phyloP scores from a whole-genome alignment of 108 stramenopile species.

The Nitzschia sp. region DNA sequence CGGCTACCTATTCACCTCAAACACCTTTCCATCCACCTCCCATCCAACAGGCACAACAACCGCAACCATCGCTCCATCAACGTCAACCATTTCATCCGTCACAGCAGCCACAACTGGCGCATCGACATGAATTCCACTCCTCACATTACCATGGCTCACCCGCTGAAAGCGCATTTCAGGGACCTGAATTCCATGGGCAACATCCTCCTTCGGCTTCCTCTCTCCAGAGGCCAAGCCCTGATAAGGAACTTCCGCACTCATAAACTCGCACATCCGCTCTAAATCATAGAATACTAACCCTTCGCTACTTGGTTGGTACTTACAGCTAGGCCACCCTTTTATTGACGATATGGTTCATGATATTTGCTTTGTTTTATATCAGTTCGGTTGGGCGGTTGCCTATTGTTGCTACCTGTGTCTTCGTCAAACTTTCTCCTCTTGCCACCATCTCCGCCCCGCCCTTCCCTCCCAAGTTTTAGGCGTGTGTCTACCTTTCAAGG shows the following conservation, averaged over 20 bases:
- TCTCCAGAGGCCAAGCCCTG: not conserved
- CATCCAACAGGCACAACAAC: slow-evolving; percentile 9
- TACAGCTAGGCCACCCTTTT: too few species aligned
- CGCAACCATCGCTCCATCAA: slow-evolving; percentile 1
- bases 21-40: slow-evolving; percentile 4
- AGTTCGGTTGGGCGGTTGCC: too few species aligned
- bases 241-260: slow-evolving; percentile 6
- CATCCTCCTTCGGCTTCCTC: not conserved
- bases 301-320: not conserved
- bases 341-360: too few species aligned
- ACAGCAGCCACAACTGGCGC: slow-evolving; percentile 16
- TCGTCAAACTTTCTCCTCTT: too few species aligned
- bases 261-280: slow-evolving; percentile 2
- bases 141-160: not conserved
- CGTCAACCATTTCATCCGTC: slow-evolving; percentile 1
- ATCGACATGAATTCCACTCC: not conserved
- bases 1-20: slow-evolving; percentile 39
- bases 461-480: too few species aligned
- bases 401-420: too few species aligned
- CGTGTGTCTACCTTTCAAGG: too few species aligned
- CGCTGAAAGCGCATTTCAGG: slow-evolving; percentile 9
- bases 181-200: not conserved
- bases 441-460: too few species aligned
- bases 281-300: not conserved
- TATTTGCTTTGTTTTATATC: too few species aligned